Conservation (phyloP, 2,329 filamentous ascomycete species). For the Diplodia sapinea region DNA sequence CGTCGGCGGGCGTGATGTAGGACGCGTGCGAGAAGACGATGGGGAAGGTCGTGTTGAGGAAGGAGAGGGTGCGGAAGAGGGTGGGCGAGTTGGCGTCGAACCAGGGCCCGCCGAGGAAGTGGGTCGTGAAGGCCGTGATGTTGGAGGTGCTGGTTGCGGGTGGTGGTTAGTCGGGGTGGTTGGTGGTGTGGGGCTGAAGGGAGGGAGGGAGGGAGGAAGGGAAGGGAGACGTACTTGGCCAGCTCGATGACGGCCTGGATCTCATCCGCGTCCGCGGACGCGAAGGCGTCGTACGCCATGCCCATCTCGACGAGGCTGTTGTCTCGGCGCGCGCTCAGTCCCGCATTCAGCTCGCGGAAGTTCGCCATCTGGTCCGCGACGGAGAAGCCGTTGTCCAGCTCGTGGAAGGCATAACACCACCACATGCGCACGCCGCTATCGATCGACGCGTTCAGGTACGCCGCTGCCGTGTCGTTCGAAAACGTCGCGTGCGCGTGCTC, state of each 20-base stretch:
- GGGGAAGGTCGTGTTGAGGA: conserved; percentile 55
- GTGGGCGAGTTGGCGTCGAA: conserved; percentile 47
- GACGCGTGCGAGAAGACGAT: conserved; percentile 61
- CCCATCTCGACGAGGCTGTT: conserved; percentile 32
- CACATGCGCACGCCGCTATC: conserved; percentile 56
- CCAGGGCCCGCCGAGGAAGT: conserved; percentile 38
- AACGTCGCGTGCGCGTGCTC: conserved; percentile 60
- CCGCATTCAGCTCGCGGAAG: conserved; percentile 25
- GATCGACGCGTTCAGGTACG: conserved; percentile 55
- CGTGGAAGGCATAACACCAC: conserved; percentile 54
- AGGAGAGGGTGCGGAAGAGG: conserved; percentile 45
- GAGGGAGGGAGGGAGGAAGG: too few species aligned
- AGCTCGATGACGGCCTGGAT: conserved; percentile 17
- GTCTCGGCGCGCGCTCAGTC: neutral
- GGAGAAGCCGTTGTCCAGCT: conserved; percentile 36
- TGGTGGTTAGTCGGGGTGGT: neutral
- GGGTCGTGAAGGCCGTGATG: conserved; percentile 51
- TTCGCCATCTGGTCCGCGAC: conserved; percentile 31
- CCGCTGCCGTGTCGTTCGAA: conserved; percentile 50
- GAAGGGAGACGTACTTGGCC: conserved; percentile 4
- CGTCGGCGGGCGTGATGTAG: conserved; percentile 51
- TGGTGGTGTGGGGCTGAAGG: too few species aligned
- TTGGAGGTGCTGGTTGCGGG: conserved; percentile 29
- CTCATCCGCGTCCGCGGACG: conserved; percentile 33
- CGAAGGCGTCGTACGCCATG: conserved; percentile 32